Evolutionary conservation across 371 early-diverging fungal genomes (phyloP).

Genomic region (Mortierella sp.): DNA sequence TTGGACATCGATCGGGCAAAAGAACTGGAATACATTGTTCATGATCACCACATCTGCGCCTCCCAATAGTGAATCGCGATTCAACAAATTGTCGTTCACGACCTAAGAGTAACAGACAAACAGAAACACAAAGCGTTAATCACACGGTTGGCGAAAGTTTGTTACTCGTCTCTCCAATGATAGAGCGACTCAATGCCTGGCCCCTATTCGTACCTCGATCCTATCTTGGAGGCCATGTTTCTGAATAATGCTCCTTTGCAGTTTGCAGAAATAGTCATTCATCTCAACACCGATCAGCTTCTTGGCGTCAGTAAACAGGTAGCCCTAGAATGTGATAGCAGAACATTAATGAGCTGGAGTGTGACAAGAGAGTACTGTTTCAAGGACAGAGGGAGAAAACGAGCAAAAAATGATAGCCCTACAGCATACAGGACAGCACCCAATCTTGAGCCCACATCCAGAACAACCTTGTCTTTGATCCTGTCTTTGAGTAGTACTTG

Average conservation of each 20-base stretch:
- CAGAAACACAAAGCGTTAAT: background rate
- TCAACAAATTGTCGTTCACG: conserved; percentile 63
- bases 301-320: conserved; percentile 65
- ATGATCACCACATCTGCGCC: conserved; percentile 66
- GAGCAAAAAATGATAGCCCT: conserved; percentile 35
- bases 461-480: conserved; percentile 61
- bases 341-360: background rate
- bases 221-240: conserved; percentile 68
- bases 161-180: no score
- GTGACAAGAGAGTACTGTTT: no score
- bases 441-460: conserved; percentile 73
- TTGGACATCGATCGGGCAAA: conserved; percentile 61
- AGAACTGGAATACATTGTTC: conserved; percentile 77
- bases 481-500: conserved; percentile 63
- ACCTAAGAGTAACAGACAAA: conserved; percentile 39
- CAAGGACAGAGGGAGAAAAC: background rate
- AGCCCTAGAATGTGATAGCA: conserved; percentile 59
- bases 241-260: conserved; percentile 65
- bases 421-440: conserved; percentile 74
- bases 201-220: conserved; percentile 56
- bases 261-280: conserved; percentile 69
- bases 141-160: background rate
- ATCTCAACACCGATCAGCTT: conserved; percentile 72
- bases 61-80: conserved; percentile 57
- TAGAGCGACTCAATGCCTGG: background rate